A percentile compares a stretch with the other conserved stretches of the same genome.
Conservation (phyloP, 371 early-diverging fungal genomes). For the Rhizomucor pusillus region DNA sequence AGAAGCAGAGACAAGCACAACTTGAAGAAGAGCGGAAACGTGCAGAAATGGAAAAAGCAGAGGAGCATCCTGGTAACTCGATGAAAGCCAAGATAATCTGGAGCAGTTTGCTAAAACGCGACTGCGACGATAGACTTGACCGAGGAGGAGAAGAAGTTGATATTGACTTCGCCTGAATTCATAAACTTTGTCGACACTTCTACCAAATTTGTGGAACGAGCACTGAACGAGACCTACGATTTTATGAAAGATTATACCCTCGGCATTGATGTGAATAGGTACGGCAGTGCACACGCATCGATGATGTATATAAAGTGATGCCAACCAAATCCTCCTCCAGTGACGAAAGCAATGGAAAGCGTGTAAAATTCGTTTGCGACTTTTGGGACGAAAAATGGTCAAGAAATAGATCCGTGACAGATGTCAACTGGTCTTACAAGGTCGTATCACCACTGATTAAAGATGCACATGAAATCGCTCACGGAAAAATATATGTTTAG, state of each 20-base stretch:
- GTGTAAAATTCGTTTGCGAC: slow-evolving; percentile 65
- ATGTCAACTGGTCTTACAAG: slow-evolving; percentile 90
- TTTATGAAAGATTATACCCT: slow-evolving; percentile 92
- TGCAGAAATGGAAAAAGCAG: slow-evolving; percentile 50
- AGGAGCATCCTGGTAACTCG: slow-evolving; percentile 34
- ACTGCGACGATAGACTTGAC: slow-evolving; percentile 70
- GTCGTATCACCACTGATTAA: slow-evolving; percentile 33
- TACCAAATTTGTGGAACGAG: slow-evolving; percentile 87
- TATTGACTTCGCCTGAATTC: slow-evolving; percentile 76
- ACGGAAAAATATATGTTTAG: too few relatives aligned
- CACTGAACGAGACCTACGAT: slow-evolving; percentile 88
- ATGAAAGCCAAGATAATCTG: too few relatives aligned
- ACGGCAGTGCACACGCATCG: slow-evolving; percentile 8
- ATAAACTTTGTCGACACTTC: slow-evolving; percentile 83
- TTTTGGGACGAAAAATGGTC: slow-evolving; percentile 85
- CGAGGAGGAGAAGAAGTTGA: slow-evolving; percentile 75
- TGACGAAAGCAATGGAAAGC: slow-evolving; percentile 65
- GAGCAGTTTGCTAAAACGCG: too few relatives aligned
- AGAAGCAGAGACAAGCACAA: slow-evolving; percentile 54
- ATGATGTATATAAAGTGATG: too few relatives aligned
- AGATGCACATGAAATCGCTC: too few relatives aligned
- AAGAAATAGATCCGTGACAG: slow-evolving; percentile 85
- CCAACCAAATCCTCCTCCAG: slow-evolving; percentile 21
- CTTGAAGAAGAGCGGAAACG: slow-evolving; percentile 61
- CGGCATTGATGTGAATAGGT: slow-evolving; percentile 61